These are phyloP conservation scores for Populus euphratica DNA, from an alignment of 345 rosid species.

Conservation along the genomic window DNA sequence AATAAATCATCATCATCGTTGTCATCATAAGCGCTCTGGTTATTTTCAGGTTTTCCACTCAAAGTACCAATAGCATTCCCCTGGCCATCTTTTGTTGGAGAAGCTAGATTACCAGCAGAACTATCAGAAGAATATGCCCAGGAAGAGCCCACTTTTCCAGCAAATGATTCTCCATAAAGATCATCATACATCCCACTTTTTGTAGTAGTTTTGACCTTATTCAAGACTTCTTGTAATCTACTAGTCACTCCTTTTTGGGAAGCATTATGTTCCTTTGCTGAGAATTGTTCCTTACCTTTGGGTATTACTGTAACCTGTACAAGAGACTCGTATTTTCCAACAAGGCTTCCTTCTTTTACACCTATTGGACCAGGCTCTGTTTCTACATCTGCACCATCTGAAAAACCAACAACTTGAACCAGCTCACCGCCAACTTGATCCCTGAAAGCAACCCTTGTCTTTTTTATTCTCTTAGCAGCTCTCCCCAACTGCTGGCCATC, in stretches of 20 bases:
- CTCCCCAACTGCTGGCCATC: slow-evolving; percentile 32
- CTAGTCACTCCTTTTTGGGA: slow-evolving; percentile 58
- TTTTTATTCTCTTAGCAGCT: slow-evolving; percentile 58
- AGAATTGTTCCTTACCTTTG: slow-evolving; percentile 54
- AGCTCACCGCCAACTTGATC: slow-evolving; percentile 92
- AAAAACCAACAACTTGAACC: slow-evolving; percentile 81
- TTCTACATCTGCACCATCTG: slow-evolving; percentile 92
- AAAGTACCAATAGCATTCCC: slow-evolving; percentile 20
- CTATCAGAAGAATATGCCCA: slow-evolving; percentile 59
- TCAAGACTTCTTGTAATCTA: slow-evolving; percentile 66
- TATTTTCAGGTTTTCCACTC: slow-evolving; percentile 24
- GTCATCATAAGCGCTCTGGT: slow-evolving; percentile 25
- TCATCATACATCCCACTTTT: slow-evolving; percentile 65
- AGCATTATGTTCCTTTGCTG: slow-evolving; percentile 41
- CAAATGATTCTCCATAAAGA: slow-evolving; percentile 70
- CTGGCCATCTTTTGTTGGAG: slow-evolving; percentile 31
- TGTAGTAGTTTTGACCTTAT: slow-evolving; percentile 53
- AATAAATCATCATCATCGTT: slow-evolving; percentile 80
- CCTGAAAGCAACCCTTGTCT: slow-evolving; percentile 56
- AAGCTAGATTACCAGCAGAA: slow-evolving; percentile 19
- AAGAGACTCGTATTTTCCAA: slow-evolving; percentile 86
- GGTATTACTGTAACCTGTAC: slow-evolving; percentile 72
- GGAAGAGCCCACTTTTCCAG: slow-evolving; percentile 71
- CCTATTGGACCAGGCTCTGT: slow-evolving; percentile 94
- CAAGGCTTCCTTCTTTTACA: slow-evolving; percentile 90